A percentile compares a stretch with the other conserved stretches of the same genome.
Conservation (phyloP, 2,329 filamentous ascomycete species). For the Cadophora malorum region DNA sequence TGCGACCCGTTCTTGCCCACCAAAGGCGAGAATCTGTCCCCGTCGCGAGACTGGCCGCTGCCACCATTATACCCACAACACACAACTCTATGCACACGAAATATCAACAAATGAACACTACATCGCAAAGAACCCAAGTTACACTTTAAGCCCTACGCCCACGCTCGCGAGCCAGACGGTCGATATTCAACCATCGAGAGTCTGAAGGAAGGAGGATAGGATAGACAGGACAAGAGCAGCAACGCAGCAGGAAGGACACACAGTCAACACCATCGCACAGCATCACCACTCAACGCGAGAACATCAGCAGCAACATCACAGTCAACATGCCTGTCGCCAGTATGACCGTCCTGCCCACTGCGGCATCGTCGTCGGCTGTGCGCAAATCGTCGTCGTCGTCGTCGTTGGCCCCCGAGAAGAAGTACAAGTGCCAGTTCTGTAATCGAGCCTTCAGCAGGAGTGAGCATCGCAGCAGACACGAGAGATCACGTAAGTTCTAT, state of each 20-base stretch:
- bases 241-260: background rate
- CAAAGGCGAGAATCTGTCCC: conserved; percentile 38
- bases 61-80: conserved; percentile 50
- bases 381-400: conserved; percentile 67
- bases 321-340: conserved; percentile 70
- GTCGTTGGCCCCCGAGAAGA: conserved; percentile 81
- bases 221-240: conserved; percentile 14
- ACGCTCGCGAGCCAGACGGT: conserved; percentile 47
- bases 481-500: conserved; percentile 88
- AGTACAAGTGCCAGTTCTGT: conserved; percentile 99
- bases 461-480: conserved; percentile 95
- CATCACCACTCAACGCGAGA: conserved; percentile 23
- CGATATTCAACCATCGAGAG: conserved; percentile 44
- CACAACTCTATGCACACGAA: conserved; percentile 61
- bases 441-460: conserved; percentile 96
- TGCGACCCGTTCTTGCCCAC: conserved; percentile 33
- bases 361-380: conserved; percentile 70
- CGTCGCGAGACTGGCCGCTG: conserved; percentile 41
- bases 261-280: conserved; percentile 9
- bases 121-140: conserved; percentile 57
- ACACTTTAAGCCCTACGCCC: conserved; percentile 73
- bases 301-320: conserved; percentile 39
- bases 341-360: conserved; percentile 62
- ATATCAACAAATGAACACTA: conserved; percentile 60
- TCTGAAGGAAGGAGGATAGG: conserved; percentile 40